Evolutionary conservation across 805 yeast genomes (phyloP).

Genomic region (Candida piceae): DNA sequence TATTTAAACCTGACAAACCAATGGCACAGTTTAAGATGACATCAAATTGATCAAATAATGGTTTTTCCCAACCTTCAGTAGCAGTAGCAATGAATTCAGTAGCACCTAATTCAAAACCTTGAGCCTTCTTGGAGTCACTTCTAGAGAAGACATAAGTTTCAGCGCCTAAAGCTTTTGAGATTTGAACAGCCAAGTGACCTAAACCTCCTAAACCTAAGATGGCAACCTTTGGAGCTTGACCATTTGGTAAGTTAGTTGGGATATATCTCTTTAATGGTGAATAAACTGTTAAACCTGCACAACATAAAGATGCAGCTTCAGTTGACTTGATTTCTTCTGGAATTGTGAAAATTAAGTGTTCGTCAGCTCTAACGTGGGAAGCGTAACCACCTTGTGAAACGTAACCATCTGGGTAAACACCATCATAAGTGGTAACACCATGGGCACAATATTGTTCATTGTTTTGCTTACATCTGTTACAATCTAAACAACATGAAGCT

Average conservation of each 20-base stretch:
- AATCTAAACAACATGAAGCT: conserved; percentile 32
- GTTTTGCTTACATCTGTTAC: conserved; percentile 31
- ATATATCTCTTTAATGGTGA: conserved; percentile 42
- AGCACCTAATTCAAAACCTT: conserved; percentile 38
- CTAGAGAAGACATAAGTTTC: conserved; percentile 40
- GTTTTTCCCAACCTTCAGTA: conserved; percentile 36
- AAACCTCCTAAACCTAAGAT: conserved; percentile 44
- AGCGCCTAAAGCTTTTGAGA: conserved; percentile 43
- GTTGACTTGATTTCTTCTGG: conserved; percentile 38
- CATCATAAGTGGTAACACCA: conserved; percentile 39
- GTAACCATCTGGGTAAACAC: conserved; percentile 31
- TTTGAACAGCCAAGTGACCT: conserved; percentile 43
- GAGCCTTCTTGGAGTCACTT: conserved; percentile 34
- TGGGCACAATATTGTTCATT: conserved; percentile 43
- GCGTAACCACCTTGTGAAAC: conserved; percentile 42
- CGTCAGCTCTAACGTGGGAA: conserved; percentile 42
- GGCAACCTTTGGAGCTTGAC: conserved; percentile 33
- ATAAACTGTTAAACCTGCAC: conserved; percentile 48
- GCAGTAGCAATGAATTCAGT: conserved; percentile 41
- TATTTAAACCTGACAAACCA: conserved; percentile 32
- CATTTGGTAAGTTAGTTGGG: conserved; percentile 24
- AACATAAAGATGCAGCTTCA: conserved; percentile 45
- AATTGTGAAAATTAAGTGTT: conserved; percentile 40
- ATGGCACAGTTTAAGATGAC: conserved; percentile 39
- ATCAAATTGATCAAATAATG: conserved; percentile 32